Conservation (phyloP, 2,329 filamentous ascomycete species). For the Fusarium irregulare region DNA sequence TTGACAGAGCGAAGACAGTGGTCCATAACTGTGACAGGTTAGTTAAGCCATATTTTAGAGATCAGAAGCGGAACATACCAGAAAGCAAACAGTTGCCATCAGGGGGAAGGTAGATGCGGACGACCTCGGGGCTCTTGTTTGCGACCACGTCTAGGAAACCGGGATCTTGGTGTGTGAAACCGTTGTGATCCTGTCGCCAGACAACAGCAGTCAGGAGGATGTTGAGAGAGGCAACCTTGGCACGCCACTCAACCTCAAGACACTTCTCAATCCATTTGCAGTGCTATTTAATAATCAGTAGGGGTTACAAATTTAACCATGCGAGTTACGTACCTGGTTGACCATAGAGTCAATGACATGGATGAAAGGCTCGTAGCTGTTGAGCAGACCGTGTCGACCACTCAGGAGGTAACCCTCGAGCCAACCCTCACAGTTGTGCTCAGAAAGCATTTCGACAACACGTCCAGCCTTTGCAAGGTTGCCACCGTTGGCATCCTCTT, state of each 20-base stretch:
- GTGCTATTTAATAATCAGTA: slow-evolving; percentile 59
- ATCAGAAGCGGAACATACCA: slow-evolving; percentile 41
- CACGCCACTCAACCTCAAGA: slow-evolving; percentile 81
- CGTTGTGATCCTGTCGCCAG: slow-evolving; percentile 86
- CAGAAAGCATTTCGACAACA: slow-evolving; percentile 87
- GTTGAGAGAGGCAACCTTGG: slow-evolving; percentile 79
- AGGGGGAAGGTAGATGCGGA: slow-evolving; percentile 83
- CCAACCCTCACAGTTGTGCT: slow-evolving; percentile 85
- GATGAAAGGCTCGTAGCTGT: slow-evolving; percentile 86
- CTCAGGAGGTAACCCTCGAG: slow-evolving; percentile 82
- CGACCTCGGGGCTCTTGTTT: slow-evolving; percentile 83
- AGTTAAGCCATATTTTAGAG: slow-evolving; percentile 7
- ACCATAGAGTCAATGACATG: slow-evolving; percentile 89
- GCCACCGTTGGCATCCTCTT: slow-evolving; percentile 79
- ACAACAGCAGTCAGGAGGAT: slow-evolving; percentile 83
- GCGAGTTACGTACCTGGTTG: slow-evolving; percentile 66
- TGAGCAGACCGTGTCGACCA: slow-evolving; percentile 79
- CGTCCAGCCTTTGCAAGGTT: slow-evolving; percentile 75
- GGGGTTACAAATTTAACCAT: not conserved
- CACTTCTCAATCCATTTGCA: slow-evolving; percentile 89
- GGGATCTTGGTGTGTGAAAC: slow-evolving; percentile 84
- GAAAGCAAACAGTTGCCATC: slow-evolving; percentile 83
- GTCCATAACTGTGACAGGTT: slow-evolving; percentile 66
- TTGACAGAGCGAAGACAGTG: slow-evolving; percentile 79
- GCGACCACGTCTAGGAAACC: slow-evolving; percentile 83